These are phyloP conservation scores for Withania somnifera DNA, from an alignment of 305 asterid genomes.

Conservation along the genomic window DNA sequence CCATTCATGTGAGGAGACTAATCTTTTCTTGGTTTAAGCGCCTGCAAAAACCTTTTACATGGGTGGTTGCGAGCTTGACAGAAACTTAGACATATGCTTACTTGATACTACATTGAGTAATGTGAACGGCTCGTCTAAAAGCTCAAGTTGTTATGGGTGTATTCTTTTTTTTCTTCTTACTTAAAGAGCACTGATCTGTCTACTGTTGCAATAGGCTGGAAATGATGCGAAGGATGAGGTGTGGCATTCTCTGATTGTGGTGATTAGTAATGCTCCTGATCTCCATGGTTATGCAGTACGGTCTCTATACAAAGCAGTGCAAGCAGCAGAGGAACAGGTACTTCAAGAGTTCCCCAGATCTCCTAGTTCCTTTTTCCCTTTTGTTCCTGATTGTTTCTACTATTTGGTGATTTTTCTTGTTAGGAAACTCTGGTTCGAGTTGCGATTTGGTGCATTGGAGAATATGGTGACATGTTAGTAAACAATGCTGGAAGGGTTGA, in stretches of 20 bases:
- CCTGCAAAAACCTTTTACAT: neutral
- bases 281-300: constrained; percentile 94
- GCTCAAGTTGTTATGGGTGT: neutral
- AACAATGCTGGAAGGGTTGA: constrained; percentile 64
- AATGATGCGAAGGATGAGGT: constrained; percentile 87
- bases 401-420: constrained; percentile 8
- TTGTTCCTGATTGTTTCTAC: neutral
- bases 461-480: constrained; percentile 86
- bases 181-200: constrained; percentile 10
- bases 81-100: neutral
- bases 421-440: constrained; percentile 93
- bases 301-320: constrained; percentile 67
- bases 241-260: constrained; percentile 92
- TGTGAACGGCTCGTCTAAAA: neutral
- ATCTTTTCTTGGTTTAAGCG: neutral
- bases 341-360: neutral
- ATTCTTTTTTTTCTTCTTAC: neutral
- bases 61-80: neutral
- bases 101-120: neutral
- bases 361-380: neutral
- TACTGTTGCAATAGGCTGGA: constrained; percentile 64
- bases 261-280: constrained; percentile 76
- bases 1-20: neutral
- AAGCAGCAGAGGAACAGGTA: constrained; percentile 73
- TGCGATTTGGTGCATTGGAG: constrained; percentile 98